These are phyloP conservation scores for Murraya koenigii DNA, from an alignment of 345 rosid genomes.

Conservation along the genomic window DNA sequence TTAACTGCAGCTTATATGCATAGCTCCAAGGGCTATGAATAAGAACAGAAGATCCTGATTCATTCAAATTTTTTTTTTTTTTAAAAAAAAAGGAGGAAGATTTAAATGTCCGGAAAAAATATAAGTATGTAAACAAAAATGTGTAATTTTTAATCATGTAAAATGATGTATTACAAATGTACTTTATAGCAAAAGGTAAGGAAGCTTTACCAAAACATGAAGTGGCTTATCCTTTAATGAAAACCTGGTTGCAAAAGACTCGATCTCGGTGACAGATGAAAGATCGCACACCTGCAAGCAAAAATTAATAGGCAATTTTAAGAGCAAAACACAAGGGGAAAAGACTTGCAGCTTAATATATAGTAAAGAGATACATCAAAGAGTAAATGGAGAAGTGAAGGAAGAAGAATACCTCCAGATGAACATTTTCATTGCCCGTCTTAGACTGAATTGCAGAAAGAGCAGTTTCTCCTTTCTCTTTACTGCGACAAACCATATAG, in stretches of 20 bases:
- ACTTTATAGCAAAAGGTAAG: background rate
- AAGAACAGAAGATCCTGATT: no score
- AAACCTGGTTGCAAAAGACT: slow-evolving; percentile 75
- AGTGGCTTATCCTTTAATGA: slow-evolving; percentile 69
- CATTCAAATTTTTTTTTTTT: no score
- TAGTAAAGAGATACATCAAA: background rate
- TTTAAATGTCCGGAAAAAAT: background rate
- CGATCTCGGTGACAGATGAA: slow-evolving; percentile 68
- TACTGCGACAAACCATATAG: slow-evolving; percentile 79
- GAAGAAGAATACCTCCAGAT: slow-evolving; percentile 59
- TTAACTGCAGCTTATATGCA: background rate
- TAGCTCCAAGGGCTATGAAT: background rate
- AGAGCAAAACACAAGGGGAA: background rate
- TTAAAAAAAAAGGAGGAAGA: background rate
- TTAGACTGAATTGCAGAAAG: slow-evolving; percentile 62
- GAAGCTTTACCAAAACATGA: slow-evolving; percentile 67
- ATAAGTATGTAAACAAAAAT: no score
- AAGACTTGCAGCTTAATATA: background rate
- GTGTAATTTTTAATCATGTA: background rate
- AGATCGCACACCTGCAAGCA: slow-evolving; percentile 82
- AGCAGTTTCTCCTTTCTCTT: slow-evolving; percentile 84
- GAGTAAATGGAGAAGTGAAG: background rate
- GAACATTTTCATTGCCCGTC: slow-evolving; percentile 74
- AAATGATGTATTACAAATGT: background rate
- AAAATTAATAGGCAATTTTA: slow-evolving; percentile 15